Percentiles rank a stretch among this genome's conserved stretches.
These are phyloP conservation scores for Parastagonospora avenae DNA, from an alignment of 2,329 filamentous ascomycete species.

Conservation along the genomic window DNA sequence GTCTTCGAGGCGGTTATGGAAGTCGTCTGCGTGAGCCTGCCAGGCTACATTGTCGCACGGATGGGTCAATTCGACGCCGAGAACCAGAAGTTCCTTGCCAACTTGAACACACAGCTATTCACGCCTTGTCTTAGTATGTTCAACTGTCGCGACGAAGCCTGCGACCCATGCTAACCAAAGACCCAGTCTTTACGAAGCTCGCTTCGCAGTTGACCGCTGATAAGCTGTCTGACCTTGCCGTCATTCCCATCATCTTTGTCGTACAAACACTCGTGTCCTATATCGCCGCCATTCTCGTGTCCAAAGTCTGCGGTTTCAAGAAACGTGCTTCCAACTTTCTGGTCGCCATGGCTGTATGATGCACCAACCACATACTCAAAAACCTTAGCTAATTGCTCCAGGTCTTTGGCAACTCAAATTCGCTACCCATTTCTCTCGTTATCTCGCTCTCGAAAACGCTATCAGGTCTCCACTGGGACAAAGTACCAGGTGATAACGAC, in stretches of 20 bases:
- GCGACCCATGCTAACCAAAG: conserved; percentile 9
- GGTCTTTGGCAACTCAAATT: conserved; percentile 98
- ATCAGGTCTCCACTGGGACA: conserved; percentile 90
- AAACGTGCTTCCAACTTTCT: conserved; percentile 92
- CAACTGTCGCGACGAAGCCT: too few relatives aligned
- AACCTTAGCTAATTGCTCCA: conserved; percentile 37
- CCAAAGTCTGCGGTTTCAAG: conserved; percentile 77
- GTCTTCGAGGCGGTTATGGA: conserved; percentile 95
- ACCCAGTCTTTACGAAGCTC: conserved; percentile 89
- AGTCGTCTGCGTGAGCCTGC: conserved; percentile 91
- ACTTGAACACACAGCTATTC: conserved; percentile 94
- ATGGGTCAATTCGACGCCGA: conserved; percentile 94
- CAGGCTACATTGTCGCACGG: conserved; percentile 89
- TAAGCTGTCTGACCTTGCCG: conserved; percentile 85
- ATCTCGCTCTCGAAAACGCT: conserved; percentile 92
- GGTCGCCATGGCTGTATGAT: conserved; percentile 82
- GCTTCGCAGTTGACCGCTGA: conserved; percentile 91
- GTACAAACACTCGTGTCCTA: conserved; percentile 89
- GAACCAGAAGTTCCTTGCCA: conserved; percentile 94
- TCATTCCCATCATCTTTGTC: conserved; percentile 94
- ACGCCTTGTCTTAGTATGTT: conserved; percentile 90
- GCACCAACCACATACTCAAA: background rate
- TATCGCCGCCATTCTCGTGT: conserved; percentile 71
- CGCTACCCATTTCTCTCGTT: conserved; percentile 93
- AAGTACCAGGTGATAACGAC: conserved; percentile 88